These are phyloP conservation scores for Coniosporium tulheliwenetii DNA, from an alignment of 2,329 filamentous ascomycete species.

Conservation along the genomic window DNA sequence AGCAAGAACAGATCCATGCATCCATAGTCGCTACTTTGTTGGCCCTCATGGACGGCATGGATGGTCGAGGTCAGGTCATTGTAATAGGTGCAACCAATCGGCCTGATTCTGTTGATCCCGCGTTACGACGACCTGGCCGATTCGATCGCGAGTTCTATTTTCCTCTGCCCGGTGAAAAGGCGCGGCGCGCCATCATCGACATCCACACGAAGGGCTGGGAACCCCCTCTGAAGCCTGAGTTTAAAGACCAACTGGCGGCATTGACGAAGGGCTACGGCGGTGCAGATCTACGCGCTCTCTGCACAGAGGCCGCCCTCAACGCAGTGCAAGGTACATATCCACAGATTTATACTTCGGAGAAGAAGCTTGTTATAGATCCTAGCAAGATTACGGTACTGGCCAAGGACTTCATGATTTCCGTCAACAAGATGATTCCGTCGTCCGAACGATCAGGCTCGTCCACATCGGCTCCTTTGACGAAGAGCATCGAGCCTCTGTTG, in stretches of 20 bases:
- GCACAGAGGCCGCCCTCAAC: conserved; percentile 90
- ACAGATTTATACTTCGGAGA: conserved; percentile 82
- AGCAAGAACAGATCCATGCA: conserved; percentile 96
- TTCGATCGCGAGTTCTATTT: conserved; percentile 99
- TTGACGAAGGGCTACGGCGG: conserved; percentile 93
- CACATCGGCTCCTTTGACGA: conserved; percentile 65
- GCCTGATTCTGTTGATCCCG: conserved; percentile 90
- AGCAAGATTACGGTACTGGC: conserved; percentile 72
- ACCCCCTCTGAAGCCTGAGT: conserved; percentile 51
- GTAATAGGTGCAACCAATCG: conserved; percentile 98
- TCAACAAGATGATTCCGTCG: conserved; percentile 92
- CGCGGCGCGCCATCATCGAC: conserved; percentile 72
- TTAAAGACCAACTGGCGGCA: conserved; percentile 73
- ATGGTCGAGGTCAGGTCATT: conserved; percentile 93
- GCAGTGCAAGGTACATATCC: conserved; percentile 91
- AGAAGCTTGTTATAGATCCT: conserved; percentile 81
- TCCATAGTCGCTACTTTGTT: conserved; percentile 93
- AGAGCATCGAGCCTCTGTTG: conserved; percentile 66
- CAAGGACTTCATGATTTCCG: conserved; percentile 92
- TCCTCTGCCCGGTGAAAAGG: conserved; percentile 68
- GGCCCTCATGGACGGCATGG: conserved; percentile 95
- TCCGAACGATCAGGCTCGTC: conserved; percentile 82
- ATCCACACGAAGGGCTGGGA: conserved; percentile 96
- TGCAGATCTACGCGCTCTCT: conserved; percentile 84
- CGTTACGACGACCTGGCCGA: conserved; percentile 80